Percentiles rank a stretch among this genome's conserved stretches.
These are phyloP conservation scores for Kodamaea sp. DNA, from an alignment of 1,139 yeast species.

Conservation along the genomic window DNA sequence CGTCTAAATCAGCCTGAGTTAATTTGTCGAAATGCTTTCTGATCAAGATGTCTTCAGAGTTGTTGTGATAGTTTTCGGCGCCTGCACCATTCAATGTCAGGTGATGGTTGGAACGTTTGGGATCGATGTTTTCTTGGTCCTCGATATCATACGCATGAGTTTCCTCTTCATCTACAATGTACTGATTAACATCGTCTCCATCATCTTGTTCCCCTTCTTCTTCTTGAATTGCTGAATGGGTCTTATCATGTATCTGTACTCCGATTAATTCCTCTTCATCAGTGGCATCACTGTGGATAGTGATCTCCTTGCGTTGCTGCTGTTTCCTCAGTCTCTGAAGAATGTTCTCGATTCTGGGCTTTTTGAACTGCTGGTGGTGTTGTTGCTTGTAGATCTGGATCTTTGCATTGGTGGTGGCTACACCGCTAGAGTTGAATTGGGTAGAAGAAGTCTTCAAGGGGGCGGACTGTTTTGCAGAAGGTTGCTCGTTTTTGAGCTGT, in stretches of 20 bases:
- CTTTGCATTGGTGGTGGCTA: slow-evolving; percentile 16
- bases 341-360: slow-evolving; percentile 23
- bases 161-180: slow-evolving; percentile 6
- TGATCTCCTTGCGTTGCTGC: slow-evolving; percentile 7
- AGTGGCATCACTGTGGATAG: slow-evolving; percentile 11
- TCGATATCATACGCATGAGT: slow-evolving; percentile 6
- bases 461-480: slow-evolving; percentile 1
- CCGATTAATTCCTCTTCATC: slow-evolving; percentile 8
- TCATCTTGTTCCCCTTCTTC: slow-evolving; percentile 8
- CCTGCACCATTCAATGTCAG: slow-evolving; percentile 8
- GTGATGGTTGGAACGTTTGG: neutral
- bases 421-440: slow-evolving; percentile 11
- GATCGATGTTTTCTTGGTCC: slow-evolving; percentile 1
- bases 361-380: slow-evolving; percentile 22
- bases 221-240: slow-evolving; percentile 5
- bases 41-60: slow-evolving; percentile 12
- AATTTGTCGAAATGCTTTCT: slow-evolving; percentile 13
- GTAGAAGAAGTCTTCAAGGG: slow-evolving; percentile 4
- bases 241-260: neutral
- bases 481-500: slow-evolving; percentile 15
- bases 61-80: slow-evolving; percentile 11
- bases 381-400: slow-evolving; percentile 24
- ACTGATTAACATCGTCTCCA: slow-evolving; percentile 5
- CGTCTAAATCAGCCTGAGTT: slow-evolving; percentile 1
- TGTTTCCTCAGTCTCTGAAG: slow-evolving; percentile 6